Evolutionary conservation across 2,329 filamentous ascomycete species (phyloP).

Genomic region (Plectosphaerella sp.): DNA sequence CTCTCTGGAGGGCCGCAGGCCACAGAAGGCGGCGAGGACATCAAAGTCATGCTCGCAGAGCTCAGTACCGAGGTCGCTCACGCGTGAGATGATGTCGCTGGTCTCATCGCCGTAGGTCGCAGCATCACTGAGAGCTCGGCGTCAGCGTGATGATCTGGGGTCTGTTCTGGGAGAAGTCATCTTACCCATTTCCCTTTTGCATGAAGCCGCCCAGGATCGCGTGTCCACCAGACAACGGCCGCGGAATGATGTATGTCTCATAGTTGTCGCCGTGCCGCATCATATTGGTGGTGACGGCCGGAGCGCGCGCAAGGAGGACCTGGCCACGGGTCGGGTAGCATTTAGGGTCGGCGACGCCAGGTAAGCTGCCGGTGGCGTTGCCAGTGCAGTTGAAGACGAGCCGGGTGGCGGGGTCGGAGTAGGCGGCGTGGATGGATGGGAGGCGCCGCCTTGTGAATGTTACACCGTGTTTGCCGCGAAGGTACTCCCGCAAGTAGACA

Average conservation of each 20-base stretch:
- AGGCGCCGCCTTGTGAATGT: constrained; percentile 23
- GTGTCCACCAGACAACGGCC: constrained; percentile 28
- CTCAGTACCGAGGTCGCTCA: constrained; percentile 30
- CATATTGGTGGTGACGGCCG: constrained; percentile 25
- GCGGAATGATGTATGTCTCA: constrained; percentile 35
- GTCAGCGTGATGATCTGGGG: background rate
- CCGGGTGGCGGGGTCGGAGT: constrained; percentile 15
- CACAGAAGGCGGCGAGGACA: constrained; percentile 25
- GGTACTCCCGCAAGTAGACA: constrained; percentile 19
- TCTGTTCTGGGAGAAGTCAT: constrained; percentile 3
- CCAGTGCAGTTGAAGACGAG: constrained; percentile 31
- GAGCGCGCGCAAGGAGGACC: constrained; percentile 28
- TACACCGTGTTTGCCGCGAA: constrained; percentile 23
- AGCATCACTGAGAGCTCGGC: background rate
- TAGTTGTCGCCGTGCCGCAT: constrained; percentile 34
- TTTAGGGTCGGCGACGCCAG: constrained; percentile 29
- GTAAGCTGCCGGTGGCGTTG: constrained; percentile 25
- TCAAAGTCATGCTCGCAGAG: constrained; percentile 26
- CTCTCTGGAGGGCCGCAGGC: constrained; percentile 28
- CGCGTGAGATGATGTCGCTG: constrained; percentile 15
- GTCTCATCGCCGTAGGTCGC: background rate
- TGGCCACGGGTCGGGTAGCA: constrained; percentile 37
- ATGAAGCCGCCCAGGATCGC: constrained; percentile 34
- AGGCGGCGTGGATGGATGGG: constrained; percentile 19
- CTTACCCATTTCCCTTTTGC: constrained; percentile 26